Base-by-base conservation (phyloP, 2,329 filamentous ascomycete genomes). In the Fusarium sp. region DNA sequence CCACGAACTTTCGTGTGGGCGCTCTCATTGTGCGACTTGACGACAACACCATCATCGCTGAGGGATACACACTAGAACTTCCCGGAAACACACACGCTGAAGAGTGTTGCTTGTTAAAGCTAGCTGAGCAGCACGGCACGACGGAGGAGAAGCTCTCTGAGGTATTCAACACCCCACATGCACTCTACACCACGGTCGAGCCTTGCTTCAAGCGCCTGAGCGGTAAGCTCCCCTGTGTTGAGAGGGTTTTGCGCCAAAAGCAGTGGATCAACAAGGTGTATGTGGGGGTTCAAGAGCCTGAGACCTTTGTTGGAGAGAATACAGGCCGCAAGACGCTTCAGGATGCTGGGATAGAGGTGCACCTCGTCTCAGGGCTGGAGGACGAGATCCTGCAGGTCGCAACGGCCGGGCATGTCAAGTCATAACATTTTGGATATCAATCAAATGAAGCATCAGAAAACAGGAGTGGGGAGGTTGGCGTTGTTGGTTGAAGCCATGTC, bases 31-130 rank as follows among this genome's bases (percentile, higher is more conserved):
- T 97, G 23, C 87, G 91, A 67, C 81, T 87, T 16, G 83, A 84
- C 48, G 87, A 85, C 39, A 88, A 91, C 76, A 81, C 84, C 30
- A 86, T 97, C 67, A 87, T 97, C 32, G 90, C 93, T 1, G 94
- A 94, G 2, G 96, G 97, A 64, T 98, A 96, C 85, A 98, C 97
- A 0, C 88, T 98, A 68, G 96, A 99, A 83, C 90, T 95, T 5
- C 88, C 91, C 0, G 97, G 96, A 48, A 99, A 99, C 84, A 98
- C 97, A 0, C 97, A 99, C 80, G 97, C 97, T 5, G 97, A 99
- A 81, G 95, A 99, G 84, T 96, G 93, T 82, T 97, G 95, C 80
- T 88, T 99, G 66, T 84, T 92, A 58, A 98, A 99, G 82, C 88
- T 92, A 16, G 86, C 90, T 2, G 78, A 84, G 57, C 77, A 85